phyloP scores from a whole-genome alignment of 2,329 filamentous ascomycete genomes.

The Corinectria fuckeliana region DNA sequence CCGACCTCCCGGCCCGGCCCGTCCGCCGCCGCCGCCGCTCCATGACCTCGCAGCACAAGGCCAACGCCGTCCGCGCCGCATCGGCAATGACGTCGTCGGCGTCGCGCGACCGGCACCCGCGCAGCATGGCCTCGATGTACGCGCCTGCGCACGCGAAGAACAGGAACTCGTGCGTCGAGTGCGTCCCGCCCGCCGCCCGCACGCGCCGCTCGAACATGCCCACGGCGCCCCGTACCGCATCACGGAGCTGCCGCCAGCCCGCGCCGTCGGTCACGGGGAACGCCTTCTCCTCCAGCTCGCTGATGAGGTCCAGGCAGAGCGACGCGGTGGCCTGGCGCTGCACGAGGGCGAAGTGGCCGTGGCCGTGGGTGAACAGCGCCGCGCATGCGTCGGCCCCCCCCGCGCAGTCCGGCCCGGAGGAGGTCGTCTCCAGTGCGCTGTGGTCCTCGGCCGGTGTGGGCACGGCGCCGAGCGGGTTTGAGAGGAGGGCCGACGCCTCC shows the following conservation, averaged over 20 bases:
- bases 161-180: constrained; percentile 16
- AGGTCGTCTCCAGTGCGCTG: background rate
- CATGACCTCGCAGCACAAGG: constrained; percentile 15
- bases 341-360: constrained; percentile 12
- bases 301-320: constrained; percentile 15
- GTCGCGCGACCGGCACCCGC: background rate
- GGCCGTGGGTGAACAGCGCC: constrained; percentile 6
- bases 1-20: background rate
- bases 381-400: constrained; percentile 5
- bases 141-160: constrained; percentile 16
- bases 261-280: constrained; percentile 13
- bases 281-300: constrained; percentile 14
- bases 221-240: background rate
- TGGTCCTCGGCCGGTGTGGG: background rate
- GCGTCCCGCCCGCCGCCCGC: constrained; percentile 2
- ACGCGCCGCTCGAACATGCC: constrained; percentile 15
- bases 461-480: background rate
- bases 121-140: constrained; percentile 12
- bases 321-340: constrained; percentile 12
- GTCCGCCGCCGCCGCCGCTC: background rate
- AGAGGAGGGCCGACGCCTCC: constrained; percentile 29
- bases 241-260: constrained; percentile 7
- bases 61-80: constrained; percentile 11
- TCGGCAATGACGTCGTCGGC: constrained; percentile 8
- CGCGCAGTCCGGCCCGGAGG: background rate